phyloP scores from a whole-genome alignment of 306 rosid genomes.

The Pachyrhizus erosus region DNA sequence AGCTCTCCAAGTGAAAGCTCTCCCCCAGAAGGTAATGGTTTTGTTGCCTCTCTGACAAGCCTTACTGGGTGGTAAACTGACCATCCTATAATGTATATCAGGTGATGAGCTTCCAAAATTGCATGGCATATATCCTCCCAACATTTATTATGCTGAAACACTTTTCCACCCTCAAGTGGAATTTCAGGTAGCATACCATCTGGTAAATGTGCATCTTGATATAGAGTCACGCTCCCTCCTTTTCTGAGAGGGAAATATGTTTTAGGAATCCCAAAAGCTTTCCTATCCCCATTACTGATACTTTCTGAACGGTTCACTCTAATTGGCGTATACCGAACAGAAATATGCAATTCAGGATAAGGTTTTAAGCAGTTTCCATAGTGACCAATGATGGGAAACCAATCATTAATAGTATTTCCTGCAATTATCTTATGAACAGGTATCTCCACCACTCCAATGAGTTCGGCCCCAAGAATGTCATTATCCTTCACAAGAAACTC shows the following conservation, averaged over 20 bases:
- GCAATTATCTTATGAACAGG: slow-evolving; percentile 54
- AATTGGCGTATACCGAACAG: slow-evolving; percentile 58
- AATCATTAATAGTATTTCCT: slow-evolving; percentile 57
- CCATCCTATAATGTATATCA: slow-evolving; percentile 74
- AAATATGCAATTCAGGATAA: slow-evolving; percentile 69
- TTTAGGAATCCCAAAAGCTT: slow-evolving; percentile 55
- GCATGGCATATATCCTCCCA: slow-evolving; percentile 87
- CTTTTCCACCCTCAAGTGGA: slow-evolving; percentile 57
- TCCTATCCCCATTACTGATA: slow-evolving; percentile 33
- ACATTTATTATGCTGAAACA: slow-evolving; percentile 54
- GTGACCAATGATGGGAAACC: slow-evolving; percentile 67
- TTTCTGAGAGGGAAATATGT: slow-evolving; percentile 70
- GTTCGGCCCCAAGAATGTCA: slow-evolving; percentile 78
- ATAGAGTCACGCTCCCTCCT: slow-evolving; percentile 72
- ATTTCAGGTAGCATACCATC: slow-evolving; percentile 62
- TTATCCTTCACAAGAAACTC: slow-evolving; percentile 75
- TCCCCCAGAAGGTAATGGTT: slow-evolving; percentile 68
- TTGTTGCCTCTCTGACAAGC: slow-evolving; percentile 75
- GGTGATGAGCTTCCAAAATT: slow-evolving; percentile 73
- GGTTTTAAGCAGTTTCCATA: slow-evolving; percentile 56
- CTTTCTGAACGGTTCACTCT: slow-evolving; percentile 37
- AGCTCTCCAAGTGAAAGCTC: slow-evolving; percentile 74
- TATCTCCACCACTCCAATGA: slow-evolving; percentile 69
- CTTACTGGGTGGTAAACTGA: slow-evolving; percentile 62
- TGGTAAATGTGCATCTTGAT: slow-evolving; percentile 80